Conservation (phyloP, 1,139 yeast genomes). For the Lodderomyces pseudojiufengensis region DNA sequence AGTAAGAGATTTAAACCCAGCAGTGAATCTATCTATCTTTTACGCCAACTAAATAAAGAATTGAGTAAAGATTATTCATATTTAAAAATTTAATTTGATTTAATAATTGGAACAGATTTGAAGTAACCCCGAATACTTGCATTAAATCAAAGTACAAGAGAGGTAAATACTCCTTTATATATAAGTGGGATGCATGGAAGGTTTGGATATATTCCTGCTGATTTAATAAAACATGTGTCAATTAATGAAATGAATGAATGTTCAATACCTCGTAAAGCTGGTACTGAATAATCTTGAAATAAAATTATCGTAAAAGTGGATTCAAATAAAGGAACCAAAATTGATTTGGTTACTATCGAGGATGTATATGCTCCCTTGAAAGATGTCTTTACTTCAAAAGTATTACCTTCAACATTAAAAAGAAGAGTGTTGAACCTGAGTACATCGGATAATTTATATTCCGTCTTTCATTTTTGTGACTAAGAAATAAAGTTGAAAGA, state of each 20-base stretch:
- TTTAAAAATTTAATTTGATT: constrained; percentile 59
- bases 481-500: too few species aligned
- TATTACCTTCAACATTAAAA: constrained; percentile 43
- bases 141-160: constrained; percentile 55
- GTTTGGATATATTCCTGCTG: constrained; percentile 79
- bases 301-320: constrained; percentile 52
- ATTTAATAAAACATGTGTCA: constrained; percentile 63
- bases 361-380: constrained; percentile 47
- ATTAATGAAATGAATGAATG: constrained; percentile 42
- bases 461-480: too few species aligned
- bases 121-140: constrained; percentile 34
- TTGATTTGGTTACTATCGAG: constrained; percentile 53
- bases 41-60: constrained; percentile 32
- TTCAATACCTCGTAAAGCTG: constrained; percentile 42
- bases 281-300: constrained; percentile 46
- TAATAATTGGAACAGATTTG: constrained; percentile 75
- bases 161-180: constrained; percentile 60
- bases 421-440: constrained; percentile 57
- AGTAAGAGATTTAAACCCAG: constrained; percentile 70
- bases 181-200: constrained; percentile 71
- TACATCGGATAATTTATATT: too few species aligned
- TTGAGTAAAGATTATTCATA: constrained; percentile 31
- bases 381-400: constrained; percentile 31
- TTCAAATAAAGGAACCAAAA: constrained; percentile 23
- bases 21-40: constrained; percentile 57